A percentile compares a stretch with the other conserved stretches of the same genome.
These are phyloP conservation scores for Phytophthora pisi DNA, from an alignment of 352 stramenopile genomes.

Conservation along the genomic window DNA sequence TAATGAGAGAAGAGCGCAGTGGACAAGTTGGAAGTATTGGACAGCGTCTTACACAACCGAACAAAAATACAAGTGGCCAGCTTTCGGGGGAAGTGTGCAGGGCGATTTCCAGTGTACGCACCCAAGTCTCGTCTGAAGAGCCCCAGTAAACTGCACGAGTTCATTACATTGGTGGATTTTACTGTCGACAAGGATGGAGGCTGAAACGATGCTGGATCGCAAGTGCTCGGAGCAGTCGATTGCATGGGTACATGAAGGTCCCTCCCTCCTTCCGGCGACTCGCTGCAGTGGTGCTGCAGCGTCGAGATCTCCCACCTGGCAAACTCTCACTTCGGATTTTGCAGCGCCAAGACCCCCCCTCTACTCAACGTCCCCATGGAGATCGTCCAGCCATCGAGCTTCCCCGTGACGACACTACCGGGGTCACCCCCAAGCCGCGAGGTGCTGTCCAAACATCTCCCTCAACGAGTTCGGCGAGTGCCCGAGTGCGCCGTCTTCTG, in stretches of 20 bases:
- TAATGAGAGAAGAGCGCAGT: neutral
- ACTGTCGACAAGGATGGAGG: neutral
- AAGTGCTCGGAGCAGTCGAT: no score
- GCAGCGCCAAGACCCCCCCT: neutral
- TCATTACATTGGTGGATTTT: neutral
- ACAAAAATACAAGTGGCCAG: neutral
- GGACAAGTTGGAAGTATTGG: neutral
- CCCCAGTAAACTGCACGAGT: neutral
- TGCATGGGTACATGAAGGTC: no score
- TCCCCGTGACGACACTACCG: constrained; percentile 6
- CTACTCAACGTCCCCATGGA: constrained; percentile 6
- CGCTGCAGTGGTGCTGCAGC: no score
- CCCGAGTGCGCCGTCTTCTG: constrained; percentile 10
- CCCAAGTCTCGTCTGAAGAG: constrained; percentile 1
- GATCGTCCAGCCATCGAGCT: neutral
- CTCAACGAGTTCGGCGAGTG: neutral
- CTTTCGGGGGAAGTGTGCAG: constrained; percentile 1
- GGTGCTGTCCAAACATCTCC: neutral
- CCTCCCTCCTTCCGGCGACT: no score
- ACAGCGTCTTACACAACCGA: neutral
- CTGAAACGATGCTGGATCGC: neutral
- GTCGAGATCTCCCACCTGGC: neutral
- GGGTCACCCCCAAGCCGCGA: neutral
- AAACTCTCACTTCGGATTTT: constrained; percentile 6
- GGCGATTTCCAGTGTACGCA: neutral